Base-by-base conservation (phyloP, 352 stramenopile genomes). In the Thraustochytrium aureum region DNA sequence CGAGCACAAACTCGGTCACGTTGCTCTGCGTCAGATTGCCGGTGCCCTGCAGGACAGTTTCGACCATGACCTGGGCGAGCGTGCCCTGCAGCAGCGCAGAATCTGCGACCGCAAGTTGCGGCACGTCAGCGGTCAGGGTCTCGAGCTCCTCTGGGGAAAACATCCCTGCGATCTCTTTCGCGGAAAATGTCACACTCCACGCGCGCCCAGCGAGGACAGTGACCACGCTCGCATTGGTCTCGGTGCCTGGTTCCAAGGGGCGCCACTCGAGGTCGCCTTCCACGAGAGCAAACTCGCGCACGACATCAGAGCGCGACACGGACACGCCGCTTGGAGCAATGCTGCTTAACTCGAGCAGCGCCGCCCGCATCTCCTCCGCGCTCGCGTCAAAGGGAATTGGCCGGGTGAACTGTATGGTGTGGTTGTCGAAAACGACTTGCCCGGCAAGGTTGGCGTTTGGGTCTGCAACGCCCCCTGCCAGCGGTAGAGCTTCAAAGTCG, bases 41-140 rank as follows among this genome's bases (percentile, higher is more conserved):
- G 3, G 59, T 35, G 14, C 69, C 69, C 6, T 79, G n/a, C 17
- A 30, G 7, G 4, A 52, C 12, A n/a, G 69, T 79, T 3, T 52
- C 14, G 3, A 79, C 39, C 7, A 52, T n/a, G 26, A 79, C 69
- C 41, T 79, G 69, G 4, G 69, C 50, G 69, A 67, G 22, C 10
- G 69, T 56, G 30, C 69, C 69, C 20, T 67, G 56, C 7, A 79
- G 43, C 14, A 66, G 50, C 14, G n/a, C 54, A 22, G 42, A 33
- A 39, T 79, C 52, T 26, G 35, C 47, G 17, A 79, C 59, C n/a
- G 47, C 69, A 47, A 79, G 69, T 39, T 79, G 69, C 52, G 69
- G 69, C 10, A 79, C 54, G 32, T 79, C 69, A 5, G 69, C 52
- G 22, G 69, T 59, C 20, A 79, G 54, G 12, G 2, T n/a, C 32